Evolutionary conservation across 2,329 filamentous ascomycete species (phyloP).

Genomic region (Colletotrichum sp.): DNA sequence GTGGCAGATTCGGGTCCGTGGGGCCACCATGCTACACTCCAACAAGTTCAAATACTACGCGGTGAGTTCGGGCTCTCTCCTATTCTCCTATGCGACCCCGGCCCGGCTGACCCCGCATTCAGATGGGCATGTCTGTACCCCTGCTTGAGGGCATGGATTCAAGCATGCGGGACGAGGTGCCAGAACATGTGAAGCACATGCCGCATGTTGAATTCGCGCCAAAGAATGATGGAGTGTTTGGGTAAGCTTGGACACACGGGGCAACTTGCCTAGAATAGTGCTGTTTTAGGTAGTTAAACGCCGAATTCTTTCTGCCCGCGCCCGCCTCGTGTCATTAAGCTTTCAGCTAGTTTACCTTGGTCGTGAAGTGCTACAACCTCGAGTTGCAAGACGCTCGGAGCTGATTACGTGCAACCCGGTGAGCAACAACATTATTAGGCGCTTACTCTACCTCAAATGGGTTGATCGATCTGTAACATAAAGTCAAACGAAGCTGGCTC

Average conservation of each 20-base stretch:
- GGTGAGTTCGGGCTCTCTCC: neutral
- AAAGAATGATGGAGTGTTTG: conserved; percentile 1
- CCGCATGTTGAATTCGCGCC: conserved; percentile 1
- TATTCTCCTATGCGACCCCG: neutral
- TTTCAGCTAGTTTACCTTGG: neutral
- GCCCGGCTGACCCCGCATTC: neutral
- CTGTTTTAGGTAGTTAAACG: neutral
- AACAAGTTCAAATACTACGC: conserved; percentile 15
- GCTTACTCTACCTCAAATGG: neutral
- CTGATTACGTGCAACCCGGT: neutral
- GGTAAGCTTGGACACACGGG: neutral
- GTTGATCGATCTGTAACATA: neutral
- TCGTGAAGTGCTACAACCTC: neutral
- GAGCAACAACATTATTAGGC: neutral
- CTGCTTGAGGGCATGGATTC: neutral
- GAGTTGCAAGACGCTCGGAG: neutral
- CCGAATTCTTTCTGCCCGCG: neutral
- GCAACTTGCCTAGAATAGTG: neutral
- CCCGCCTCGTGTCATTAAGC: neutral
- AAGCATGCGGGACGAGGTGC: neutral
- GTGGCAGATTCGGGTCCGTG: neutral
- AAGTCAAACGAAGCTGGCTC: neutral
- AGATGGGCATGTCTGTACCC: conserved; percentile 6
- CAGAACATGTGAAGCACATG: neutral
- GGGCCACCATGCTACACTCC: conserved; percentile 3